Base-by-base conservation (phyloP, 2,329 filamentous ascomycete species). In the Fusarium verrucosum region DNA sequence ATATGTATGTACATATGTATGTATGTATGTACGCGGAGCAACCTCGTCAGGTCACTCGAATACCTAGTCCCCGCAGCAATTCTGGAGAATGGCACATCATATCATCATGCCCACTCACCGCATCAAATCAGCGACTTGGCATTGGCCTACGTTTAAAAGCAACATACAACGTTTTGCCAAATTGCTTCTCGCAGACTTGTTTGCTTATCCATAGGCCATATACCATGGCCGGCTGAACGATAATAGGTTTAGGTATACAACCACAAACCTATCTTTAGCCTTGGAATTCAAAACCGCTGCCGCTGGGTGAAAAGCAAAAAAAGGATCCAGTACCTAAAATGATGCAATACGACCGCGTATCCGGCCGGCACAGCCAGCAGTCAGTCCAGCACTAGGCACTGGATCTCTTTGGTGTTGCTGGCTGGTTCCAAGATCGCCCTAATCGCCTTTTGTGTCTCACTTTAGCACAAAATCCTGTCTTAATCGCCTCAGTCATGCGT, bases 361-460 rank as follows among this genome's bases (percentile, higher is more conserved):
- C 63, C 59, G 54, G 58, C 58, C 58, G 58, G 13, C 53, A 55
- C 53, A 62, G 46, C 61, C 56, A 62, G 52, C 56, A 62, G 52
- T 51, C 35, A 59, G 47, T 61, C 42, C 37, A 58, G 59, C 46
- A 58, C 58, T 57, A n/a, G n/a, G n/a, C n/a, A 53, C 61, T 60
- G 65, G 63, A 54, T 71, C 65, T 58, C 47, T 46, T 45, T 60
- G 45, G 62, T 55, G 58, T 58, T 52, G 51, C 55, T 58, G 50
- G 59, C 50, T 61, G 53, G 49, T 50, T 67, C 52, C 43, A 62
- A 61, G 50, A 38, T 56, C 58, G 60, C 59, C 62, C 58, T 59
- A 56, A 65, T 58, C 62, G 49, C 22, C n/a, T 57, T 46, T 38
- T 62, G 36, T 72, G 70, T 72, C 70, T 72, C 70, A 72, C 62